phyloP scores from a whole-genome alignment of 208 protist genomes.

The Leishmania tropica region DNA sequence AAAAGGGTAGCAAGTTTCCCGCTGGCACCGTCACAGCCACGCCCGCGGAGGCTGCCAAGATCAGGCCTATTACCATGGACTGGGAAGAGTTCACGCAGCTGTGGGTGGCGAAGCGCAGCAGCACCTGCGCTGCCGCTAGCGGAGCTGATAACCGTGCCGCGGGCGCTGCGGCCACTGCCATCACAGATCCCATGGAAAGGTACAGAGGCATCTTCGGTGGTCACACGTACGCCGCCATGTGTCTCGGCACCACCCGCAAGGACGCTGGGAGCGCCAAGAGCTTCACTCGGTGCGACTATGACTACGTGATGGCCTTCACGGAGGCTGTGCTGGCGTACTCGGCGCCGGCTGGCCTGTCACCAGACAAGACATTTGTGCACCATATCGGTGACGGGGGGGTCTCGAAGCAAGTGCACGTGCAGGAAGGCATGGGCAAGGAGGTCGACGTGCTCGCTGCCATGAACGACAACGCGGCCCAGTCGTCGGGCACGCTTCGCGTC shows the following conservation, averaged over 20 bases:
- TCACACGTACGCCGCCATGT: slow-evolving; percentile 71
- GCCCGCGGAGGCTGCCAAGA: slow-evolving; percentile 36
- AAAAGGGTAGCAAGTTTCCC: background rate
- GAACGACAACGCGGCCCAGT: background rate
- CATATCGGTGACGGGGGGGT: slow-evolving; percentile 30
- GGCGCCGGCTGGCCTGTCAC: slow-evolving; percentile 26
- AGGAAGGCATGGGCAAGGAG: background rate
- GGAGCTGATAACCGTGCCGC: background rate
- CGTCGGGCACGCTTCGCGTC: slow-evolving; percentile 40
- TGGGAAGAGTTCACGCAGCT: slow-evolving; percentile 61
- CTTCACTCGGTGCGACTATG: slow-evolving; percentile 77
- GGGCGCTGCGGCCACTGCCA: background rate
- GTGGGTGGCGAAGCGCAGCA: slow-evolving; percentile 28
- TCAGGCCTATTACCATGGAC: slow-evolving; percentile 55
- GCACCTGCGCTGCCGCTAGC: slow-evolving; percentile 3
- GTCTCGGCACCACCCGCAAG: slow-evolving; percentile 77
- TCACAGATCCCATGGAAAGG: background rate
- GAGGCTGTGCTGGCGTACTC: slow-evolving; percentile 62
- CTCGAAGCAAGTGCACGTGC: slow-evolving; percentile 10
- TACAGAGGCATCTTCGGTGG: slow-evolving; percentile 59
- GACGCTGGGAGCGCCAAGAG: slow-evolving; percentile 71
- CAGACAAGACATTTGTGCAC: slow-evolving; percentile 21
- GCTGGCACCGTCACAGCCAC: slow-evolving; percentile 18
- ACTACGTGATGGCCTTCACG: slow-evolving; percentile 73
- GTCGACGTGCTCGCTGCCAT: background rate